Base-by-base conservation (phyloP, 805 yeast species). In the Ogataea neopini region DNA sequence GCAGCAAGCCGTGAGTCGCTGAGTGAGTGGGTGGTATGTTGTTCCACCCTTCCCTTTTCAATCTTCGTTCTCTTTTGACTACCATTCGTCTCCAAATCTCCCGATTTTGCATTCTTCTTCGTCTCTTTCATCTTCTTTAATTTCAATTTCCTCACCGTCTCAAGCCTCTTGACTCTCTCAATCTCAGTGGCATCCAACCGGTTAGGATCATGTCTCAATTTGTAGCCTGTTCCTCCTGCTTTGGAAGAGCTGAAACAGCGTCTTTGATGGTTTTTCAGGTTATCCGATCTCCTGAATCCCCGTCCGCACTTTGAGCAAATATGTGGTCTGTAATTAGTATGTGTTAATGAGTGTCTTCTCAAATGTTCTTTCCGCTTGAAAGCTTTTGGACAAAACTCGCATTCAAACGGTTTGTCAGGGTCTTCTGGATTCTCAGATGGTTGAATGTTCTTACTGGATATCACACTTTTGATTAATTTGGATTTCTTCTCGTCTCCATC, bases 271-370 rank as follows among this genome's bases (percentile, higher is more conserved):
- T 57, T 59, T 38, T 53, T 60, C 47, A 62, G 42, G 40, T 62
- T 61, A 40, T 61, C 66, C 1, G 66, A 60, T 40, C 65, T 49
- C 41, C 62, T 56, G 44, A 62, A 62, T 11, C 61, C 60, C 14
- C 59, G 48, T 2, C 61, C 60, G 51, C 66, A 62, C 23, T 49
- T 52, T 6, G 53, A 44, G 48, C 66, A 62, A 17, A 50, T 51
- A 40, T 56, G 62, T 14, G 62, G 64, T 38, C 64, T 48, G 36
- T 58, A 56, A 34, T 61, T 58, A 2, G 60, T 55, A 43, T 62
- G 66, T 0, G 61, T 59, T 17, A 61, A 26, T 2, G 61, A 53
- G 38, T 62, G 66, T 43, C 64, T 54, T 23, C 62, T 49, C 26
- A 61, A 41, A 36, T 61, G 60, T 39, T 62, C 62, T 38, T 57